phyloP scores from a whole-genome alignment of 352 stramenopile species.

The Blastocystis sp. region DNA sequence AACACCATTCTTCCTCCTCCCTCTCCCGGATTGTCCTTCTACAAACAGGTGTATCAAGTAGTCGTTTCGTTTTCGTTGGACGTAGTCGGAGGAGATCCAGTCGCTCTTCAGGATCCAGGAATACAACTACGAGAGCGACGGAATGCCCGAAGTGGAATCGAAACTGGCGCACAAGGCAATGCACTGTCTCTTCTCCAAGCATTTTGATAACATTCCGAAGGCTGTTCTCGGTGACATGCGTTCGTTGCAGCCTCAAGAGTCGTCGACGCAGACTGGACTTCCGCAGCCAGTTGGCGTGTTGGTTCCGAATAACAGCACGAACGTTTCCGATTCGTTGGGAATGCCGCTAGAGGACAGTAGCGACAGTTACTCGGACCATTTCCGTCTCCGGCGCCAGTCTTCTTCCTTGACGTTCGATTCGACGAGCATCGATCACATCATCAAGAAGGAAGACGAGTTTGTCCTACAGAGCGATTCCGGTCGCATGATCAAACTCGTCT shows the following conservation, averaged over 20 bases:
- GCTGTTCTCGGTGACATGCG: not conserved
- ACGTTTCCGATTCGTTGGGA: not conserved
- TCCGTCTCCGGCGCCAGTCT: not conserved
- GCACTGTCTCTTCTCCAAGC: not conserved
- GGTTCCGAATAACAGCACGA: not conserved
- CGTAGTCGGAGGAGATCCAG: not conserved
- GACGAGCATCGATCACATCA: conserved; percentile 5
- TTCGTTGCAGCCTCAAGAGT: no score
- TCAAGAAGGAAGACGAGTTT: conserved; percentile 29
- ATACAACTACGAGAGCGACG: not conserved
- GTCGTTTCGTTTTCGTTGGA: not conserved
- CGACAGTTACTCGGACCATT: not conserved
- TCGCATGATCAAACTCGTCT: not conserved
- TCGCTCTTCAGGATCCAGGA: conserved; percentile 16
- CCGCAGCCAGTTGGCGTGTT: not conserved
- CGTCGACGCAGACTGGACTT: no score
- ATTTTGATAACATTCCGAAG: not conserved
- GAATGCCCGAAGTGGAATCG: not conserved
- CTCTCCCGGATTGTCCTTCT: not conserved
- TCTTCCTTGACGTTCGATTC: conserved; percentile 30
- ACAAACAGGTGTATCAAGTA: conserved; percentile 19
- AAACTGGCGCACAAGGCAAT: not conserved
- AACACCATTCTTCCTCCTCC: not conserved
- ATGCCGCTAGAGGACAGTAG: not conserved
- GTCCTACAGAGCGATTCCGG: not conserved